Evolutionary conservation across 78 protist species (phyloP), one percentile per base, ranked within the genome.

Genomic region (Mastigamoeba balamuthi): DNA sequence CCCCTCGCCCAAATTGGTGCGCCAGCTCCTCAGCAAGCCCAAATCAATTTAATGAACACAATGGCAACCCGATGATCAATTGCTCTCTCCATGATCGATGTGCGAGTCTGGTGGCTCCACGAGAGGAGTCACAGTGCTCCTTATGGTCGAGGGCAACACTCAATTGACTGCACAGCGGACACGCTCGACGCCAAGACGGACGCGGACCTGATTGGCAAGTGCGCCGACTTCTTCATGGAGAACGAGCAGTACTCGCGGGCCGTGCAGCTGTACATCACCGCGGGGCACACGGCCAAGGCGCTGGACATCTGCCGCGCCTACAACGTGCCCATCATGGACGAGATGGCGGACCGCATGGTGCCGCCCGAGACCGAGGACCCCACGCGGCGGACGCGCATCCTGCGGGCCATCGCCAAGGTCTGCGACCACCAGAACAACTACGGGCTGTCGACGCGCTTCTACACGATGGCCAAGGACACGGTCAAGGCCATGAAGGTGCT

Each of bases 401-500:
- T 71, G 33, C 0, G 25, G 36, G 64, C 72, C 44, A 40, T 88
- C 41, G 89, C 80, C 37, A 63, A 69, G 76, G 72, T 30, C 9
- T 10, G 0, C 42, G 38, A 58, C 27, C 52, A 23, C n/a, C 94
- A 90, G 39, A 75, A 78, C 8, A 39, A 71, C 52, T 86, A 75
- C 66, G 86, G n/a, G 9, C 73, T 69, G 28, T 17, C 73, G 4
- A 40, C 64, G 8, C 9, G 36, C 30, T 27, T 40, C 38, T 69
- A 69, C 41, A 58, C 66, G 17, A 23, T 58, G 9, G 66, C 66
- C 10, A 58, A 6, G 6, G 73, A 69, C 33, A 38, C 10, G 38
- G 74, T 79, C 29, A 64, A 80, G 80, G 91, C 89, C 6, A 86
- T 90, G 88, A 74, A 86, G 40, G 71, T 70, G 35, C 89, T 90